Evolutionary conservation across 768 basidiomycete species (phyloP).

Genomic region (Termitomyces sp.): DNA sequence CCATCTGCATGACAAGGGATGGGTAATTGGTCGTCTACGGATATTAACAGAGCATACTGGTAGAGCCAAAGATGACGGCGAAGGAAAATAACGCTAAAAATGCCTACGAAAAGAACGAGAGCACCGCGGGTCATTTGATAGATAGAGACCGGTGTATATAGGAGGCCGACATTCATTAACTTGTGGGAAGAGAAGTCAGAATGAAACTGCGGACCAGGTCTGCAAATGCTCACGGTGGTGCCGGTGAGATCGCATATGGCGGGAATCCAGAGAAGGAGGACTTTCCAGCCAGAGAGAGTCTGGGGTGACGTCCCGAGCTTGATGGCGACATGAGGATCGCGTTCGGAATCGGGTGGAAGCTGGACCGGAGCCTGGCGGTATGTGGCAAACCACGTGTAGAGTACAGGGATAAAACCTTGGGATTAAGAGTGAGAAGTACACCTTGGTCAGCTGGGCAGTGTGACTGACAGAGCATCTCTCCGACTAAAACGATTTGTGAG

Average conservation of each 20-base stretch:
- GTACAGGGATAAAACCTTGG: conserved; percentile 78
- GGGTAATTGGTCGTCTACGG: background rate
- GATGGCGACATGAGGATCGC: conserved; percentile 30
- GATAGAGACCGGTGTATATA: conserved; percentile 95
- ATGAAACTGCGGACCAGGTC: conserved; percentile 1
- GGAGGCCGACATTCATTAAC: conserved; percentile 93
- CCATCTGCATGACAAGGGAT: conserved; percentile 55
- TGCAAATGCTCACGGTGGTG: conserved; percentile 60
- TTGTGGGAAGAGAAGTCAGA: conserved; percentile 14
- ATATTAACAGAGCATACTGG: conserved; percentile 43
- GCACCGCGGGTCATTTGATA: conserved; percentile 97
- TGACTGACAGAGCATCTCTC: conserved; percentile 87
- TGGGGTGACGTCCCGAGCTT: conserved; percentile 29
- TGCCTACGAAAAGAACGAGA: conserved; percentile 89
- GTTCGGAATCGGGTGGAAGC: conserved; percentile 45
- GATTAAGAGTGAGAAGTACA: conserved; percentile 16
- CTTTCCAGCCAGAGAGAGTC: conserved; percentile 58
- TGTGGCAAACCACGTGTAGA: conserved; percentile 60
- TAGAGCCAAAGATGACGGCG: conserved; percentile 80
- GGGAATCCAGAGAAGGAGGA: conserved; percentile 81
- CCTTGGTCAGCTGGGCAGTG: conserved; percentile 19
- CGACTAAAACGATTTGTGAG: conserved; percentile 49
- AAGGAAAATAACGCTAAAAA: conserved; percentile 89
- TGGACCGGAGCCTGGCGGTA: conserved; percentile 46
- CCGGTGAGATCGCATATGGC: conserved; percentile 87